Percentiles rank a stretch among this genome's conserved stretches.
phyloP scores from a whole-genome alignment of 768 basidiomycete species.

The Leccinum subgranulosum region DNA sequence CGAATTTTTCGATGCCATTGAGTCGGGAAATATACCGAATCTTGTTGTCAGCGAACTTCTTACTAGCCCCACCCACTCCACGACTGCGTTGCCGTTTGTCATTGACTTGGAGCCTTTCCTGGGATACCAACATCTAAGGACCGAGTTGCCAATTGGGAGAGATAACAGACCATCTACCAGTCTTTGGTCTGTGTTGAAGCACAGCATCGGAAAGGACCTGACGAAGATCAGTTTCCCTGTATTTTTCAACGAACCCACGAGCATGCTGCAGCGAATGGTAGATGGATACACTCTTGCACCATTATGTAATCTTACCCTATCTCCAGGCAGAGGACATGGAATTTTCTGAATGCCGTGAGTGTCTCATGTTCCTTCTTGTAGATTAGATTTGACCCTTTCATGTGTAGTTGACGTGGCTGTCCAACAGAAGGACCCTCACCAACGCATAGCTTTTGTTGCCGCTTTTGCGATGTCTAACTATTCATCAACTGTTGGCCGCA shows the following conservation, averaged over 20 bases:
- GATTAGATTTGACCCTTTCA: conserved; percentile 4
- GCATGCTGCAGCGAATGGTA: conserved; percentile 95
- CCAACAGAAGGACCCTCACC: conserved; percentile 69
- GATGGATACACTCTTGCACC: conserved; percentile 11
- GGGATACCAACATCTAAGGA: conserved; percentile 66
- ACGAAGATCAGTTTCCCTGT: conserved; percentile 96
- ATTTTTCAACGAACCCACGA: conserved; percentile 90
- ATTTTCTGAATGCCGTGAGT: conserved; percentile 85
- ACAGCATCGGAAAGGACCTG: conserved; percentile 93
- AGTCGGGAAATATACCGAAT: conserved; percentile 73
- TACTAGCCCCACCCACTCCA: conserved; percentile 40
- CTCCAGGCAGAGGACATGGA: conserved; percentile 91
- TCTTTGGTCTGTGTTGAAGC: conserved; percentile 93
- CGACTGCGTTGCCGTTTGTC: conserved; percentile 32
- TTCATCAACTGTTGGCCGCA: conserved; percentile 91
- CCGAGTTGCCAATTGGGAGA: conserved; percentile 53
- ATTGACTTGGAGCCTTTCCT: conserved; percentile 49
- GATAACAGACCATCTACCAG: conserved; percentile 88
- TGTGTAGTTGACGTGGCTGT: conserved; percentile 78
- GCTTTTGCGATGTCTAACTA: conserved; percentile 99
- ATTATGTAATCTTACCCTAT: background rate
- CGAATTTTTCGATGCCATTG: conserved; percentile 98
- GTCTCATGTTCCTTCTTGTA: background rate
- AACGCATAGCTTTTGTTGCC: conserved; percentile 87
- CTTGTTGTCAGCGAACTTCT: conserved; percentile 66